phyloP scores from a whole-genome alignment of 495 filamentous ascomycete genomes.

The Aspergillus funiculosus region DNA sequence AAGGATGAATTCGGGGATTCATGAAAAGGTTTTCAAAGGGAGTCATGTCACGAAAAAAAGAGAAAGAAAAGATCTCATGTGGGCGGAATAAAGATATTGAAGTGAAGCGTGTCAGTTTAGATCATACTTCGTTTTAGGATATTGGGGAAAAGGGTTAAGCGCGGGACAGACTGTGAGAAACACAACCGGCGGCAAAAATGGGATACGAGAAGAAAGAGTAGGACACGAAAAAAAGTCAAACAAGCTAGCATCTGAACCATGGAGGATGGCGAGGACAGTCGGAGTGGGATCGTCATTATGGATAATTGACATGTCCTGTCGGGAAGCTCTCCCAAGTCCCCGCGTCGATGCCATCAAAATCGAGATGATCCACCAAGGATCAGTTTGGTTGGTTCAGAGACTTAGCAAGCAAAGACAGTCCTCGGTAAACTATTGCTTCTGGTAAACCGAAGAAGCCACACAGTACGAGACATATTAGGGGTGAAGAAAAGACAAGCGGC shows the following conservation, averaged over 20 bases:
- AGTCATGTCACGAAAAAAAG: slow-evolving; percentile 12
- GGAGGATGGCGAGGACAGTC: neutral
- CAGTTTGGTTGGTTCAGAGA: slow-evolving; percentile 22
- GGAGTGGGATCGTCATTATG: neutral
- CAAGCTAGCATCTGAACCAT: no score
- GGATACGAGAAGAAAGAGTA: slow-evolving; percentile 1
- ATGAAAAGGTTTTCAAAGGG: slow-evolving; percentile 5
- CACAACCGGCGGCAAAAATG: neutral
- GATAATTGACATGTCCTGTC: slow-evolving; percentile 10
- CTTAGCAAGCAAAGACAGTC: slow-evolving; percentile 27
- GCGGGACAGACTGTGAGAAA: neutral
- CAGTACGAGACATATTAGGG: slow-evolving; percentile 39
- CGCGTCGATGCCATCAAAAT: no score
- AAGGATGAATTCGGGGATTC: slow-evolving; percentile 12
- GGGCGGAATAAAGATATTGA: slow-evolving; percentile 16
- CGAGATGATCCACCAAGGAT: no score
- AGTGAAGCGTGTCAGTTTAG: slow-evolving; percentile 2
- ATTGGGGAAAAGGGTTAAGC: slow-evolving; percentile 6
- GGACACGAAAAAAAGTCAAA: neutral
- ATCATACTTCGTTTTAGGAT: slow-evolving; percentile 7
- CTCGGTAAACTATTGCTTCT: slow-evolving; percentile 28
- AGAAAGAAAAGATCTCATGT: slow-evolving; percentile 17
- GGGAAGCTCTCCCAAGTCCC: slow-evolving; percentile 13
- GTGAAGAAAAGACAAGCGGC: slow-evolving; percentile 33
- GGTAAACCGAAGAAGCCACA: slow-evolving; percentile 54